Base-by-base conservation (phyloP, 345 rosid genomes). In the Sapria himalayana region DNA sequence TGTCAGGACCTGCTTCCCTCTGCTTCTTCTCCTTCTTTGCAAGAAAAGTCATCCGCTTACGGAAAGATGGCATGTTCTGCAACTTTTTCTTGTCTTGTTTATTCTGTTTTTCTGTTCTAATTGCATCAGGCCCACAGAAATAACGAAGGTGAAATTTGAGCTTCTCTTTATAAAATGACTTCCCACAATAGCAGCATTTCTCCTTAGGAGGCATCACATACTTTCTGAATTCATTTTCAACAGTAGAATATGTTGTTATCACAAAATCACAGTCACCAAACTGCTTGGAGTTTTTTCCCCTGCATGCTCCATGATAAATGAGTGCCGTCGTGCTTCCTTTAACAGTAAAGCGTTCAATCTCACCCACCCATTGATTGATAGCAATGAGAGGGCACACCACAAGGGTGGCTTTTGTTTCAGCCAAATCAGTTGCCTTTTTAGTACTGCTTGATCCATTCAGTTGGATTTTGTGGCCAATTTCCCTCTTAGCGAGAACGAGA, bases 351-450 rank as follows among this genome's bases (percentile, higher is more conserved):
- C 72, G 69, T 14, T 48, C 62, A 41, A 89, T 72, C 71, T 89
- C 98, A 55, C 43, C 47, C n/a, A 60, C 70, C 98, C 98, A 89
- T 56, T 82, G 97, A 54, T 61, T 70, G 51, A 89, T 84, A 49
- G 98, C 98, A 53, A 71, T 94, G 41, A 82, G 52, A 25, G 98
- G 98, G 56, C 98, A 89, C 37, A 89, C 49, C 9, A 89, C 98
- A 46, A 89, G 94, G 38, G 94, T 89, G 38, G 67, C 57, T 25
- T 49, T 59, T 15, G 57, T 43, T 55, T 55, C 62, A 32, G 58
- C 44, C 34, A 57, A 39, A 54, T 43, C 50, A 31, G 51, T 29
- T 11, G 75, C 64, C 35, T 72, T 46, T 45, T 64, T 51, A 9
- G 62, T 34, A 5, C 47, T 15, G 20, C 39, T 7, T 17, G 61